Evolutionary conservation across 306 rosid genomes (phyloP), one percentile per base, ranked within the genome.

Genomic region (Urtica urens): DNA sequence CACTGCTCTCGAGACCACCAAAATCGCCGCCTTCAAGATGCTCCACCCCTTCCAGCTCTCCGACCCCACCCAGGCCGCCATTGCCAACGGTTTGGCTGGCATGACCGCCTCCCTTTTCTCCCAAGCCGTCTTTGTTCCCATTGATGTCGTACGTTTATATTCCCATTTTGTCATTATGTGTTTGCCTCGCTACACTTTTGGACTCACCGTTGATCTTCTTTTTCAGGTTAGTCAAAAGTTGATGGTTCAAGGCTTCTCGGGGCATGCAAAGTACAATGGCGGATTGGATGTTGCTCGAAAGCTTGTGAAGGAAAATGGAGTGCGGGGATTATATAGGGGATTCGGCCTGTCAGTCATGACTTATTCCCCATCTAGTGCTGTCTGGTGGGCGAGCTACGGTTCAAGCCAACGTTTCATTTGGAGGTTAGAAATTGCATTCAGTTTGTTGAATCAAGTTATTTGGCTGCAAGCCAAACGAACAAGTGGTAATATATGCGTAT

Each of bases 301-400:
- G 63, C 56, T 87, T 46, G 5, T 87, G 57, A 75, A 66, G 67
- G 51, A 77, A 18, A 69, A 83, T 18, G 94, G 96, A 28, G 67
- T 87, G 61, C 25, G 77, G 41, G 96, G 96, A 64, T 73, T 87
- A 37, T 87, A 87, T 65, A 80, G 72, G 66, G 96, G 96, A 55
- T 87, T 83, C 62, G 93, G 96, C 43, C 72, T 87, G 51, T 87
- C 96, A 35, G 67, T 87, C 57, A 71, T 87, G 87, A 87, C 96
- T 44, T 87, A 87, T 59, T 72, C 92, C 26, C 94, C 96, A 47
- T 83, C 96, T 31, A 87, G 85, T 47, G 96, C 87, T 64, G 94
- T 87, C 37, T 87, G 96, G 96, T 87, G 96, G 96, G 87, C 94
- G 59, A 82, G 87, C 63, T 87, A 87, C 49, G 94, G 94, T 64